Evolutionary conservation across 1,284 basidiomycete species (phyloP), one percentile per base, ranked within the genome.

Genomic region (Exsudoporus floridanus): DNA sequence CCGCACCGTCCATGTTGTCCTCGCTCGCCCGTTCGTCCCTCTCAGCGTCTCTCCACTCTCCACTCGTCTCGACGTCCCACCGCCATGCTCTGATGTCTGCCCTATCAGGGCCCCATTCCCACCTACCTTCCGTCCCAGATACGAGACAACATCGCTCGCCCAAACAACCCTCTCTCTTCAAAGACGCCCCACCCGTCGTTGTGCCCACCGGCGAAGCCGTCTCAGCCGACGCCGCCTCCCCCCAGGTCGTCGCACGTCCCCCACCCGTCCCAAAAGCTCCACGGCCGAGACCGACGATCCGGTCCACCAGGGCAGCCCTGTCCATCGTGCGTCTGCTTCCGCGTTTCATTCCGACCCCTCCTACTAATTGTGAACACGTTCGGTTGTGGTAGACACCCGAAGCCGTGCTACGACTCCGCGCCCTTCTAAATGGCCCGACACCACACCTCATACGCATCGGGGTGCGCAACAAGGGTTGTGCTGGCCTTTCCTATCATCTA

Each of bases 391-490:
- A 98, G 95, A 92, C 93, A 25, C 87, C 93, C 2, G 73, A 77
- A 28, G 96, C 96, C 13, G 83, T 97, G 3, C 71, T 74, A 12
- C 85, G 90, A 28, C 77, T 98, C 37, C 80, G 75, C 8, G 79
- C 77, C 10, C 79, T 99, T 21, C 73, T 93, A 53, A 79, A 79
- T 36, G 83, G 87, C 16, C 90, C 92, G 21, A 85, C 84, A n/a
- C 94, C 95, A 1, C 92, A 94, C 66, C 81, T 97, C 52, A 90
- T 99, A 56, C 90, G 96, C 8, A 93, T 99, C 55, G 93, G 94
- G 31, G 94, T 99, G 42, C 86, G 90, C 63, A 97, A 98, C 74
- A 98, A 98, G 74, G 97, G 97, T n/a, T 99, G 97, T 71, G 97
- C 97, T 0, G 97, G 97, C 7, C 85, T 99, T 72, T 89, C 92